Base-by-base conservation (phyloP, 2,329 filamentous ascomycete genomes). In the Apiospora rasikravindrae region DNA sequence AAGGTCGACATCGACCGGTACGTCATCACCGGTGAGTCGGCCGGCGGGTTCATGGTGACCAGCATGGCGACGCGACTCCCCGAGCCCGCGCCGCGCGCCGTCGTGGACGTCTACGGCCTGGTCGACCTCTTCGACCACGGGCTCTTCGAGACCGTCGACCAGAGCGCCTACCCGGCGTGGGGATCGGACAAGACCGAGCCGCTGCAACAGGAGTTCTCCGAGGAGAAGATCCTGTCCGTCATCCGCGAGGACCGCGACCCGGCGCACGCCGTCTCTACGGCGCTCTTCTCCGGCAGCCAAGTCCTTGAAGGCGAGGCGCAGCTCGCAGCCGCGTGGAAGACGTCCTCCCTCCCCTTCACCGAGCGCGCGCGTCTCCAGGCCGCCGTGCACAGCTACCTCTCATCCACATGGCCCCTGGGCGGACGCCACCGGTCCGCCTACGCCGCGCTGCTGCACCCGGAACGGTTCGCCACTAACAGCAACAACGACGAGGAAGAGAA, bases 381-480 rank as follows among this genome's bases (percentile, higher is more conserved):
- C 66, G 66, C 40, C n/a, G 42, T 68, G 13, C 66, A 68, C 66
- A 47, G n/a, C n/a, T 68, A 68, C 66, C 66, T 68, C 29, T 64
- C 40, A 19, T 44, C 66, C 40, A 8, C 4, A 2, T 68, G 66
- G 44, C 44, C 66, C 42, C 11, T 68, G 66, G 66, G 66, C 66
- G 66, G 66, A 14, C 66, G 66, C n/a, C 66, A 68, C 24, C 42
- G 42, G 40, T 26, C 66, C 66, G 66, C 66, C 24, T 47, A 29
- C 66, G 19, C n/a, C 13, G 66, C 66, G 7, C 26, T 68, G n/a
- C 26, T 68, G n/a, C 66, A 68, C 42, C 66, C 66, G 24, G 66
- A 68, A 40, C 66, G 66, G 4, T 68, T 68, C 7, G 16, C 16
- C 16, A 16, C 26, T 24, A 26, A 7, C 24, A 26, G 51, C 26